Base-by-base conservation (phyloP, 306 rosid genomes). In the Pterocarpus santalinus region DNA sequence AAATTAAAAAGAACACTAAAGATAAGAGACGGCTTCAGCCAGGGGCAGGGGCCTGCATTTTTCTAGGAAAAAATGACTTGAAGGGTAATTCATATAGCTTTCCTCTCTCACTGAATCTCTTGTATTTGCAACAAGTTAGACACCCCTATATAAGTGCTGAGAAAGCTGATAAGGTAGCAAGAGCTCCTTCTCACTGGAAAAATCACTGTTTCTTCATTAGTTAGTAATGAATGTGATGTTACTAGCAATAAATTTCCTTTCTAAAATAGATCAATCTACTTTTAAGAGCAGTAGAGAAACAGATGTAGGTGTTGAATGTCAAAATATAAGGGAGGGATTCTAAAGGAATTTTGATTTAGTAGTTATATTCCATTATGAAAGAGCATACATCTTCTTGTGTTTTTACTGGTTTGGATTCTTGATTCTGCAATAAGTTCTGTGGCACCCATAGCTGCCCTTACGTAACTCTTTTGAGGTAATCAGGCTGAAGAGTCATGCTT, bases 381-480 rank as follows among this genome's bases (percentile, higher is more conserved):
- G 33, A 62, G 35, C 72, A 75, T 47, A 46, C n/a, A 30, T 62
- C 61, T 57, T 14, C 15, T n/a, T 1, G 47, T 15, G 33, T n/a
- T 64, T 51, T 49, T 12, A 65, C 62, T 76, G 52, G 14, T 49
- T 76, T 51, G 80, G 39, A 34, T 76, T 64, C 63, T 64, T 65
- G 68, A 63, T 62, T 63, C 72, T 76, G 39, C 72, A 47, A n/a
- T 44, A 44, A 44, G 38, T 44, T 16, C n/a, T 35, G 52, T 11
- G 44, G 56, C 4, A 1, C 47, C 46, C 3, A 32, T 5, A 39
- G 16, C 16, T 35, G 73, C 56, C 39, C n/a, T 30, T 38, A 35
- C 53, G 39, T 77, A 52, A 52, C 41, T 55, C 32, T 52, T 22
- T 43, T 41, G 13, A 44, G 65, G 34, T 44, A 61, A 6, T 15